A percentile compares a stretch with the other conserved stretches of the same genome.
phyloP scores from a whole-genome alignment of 257 asterid species.

The Nicotiana tabacum region DNA sequence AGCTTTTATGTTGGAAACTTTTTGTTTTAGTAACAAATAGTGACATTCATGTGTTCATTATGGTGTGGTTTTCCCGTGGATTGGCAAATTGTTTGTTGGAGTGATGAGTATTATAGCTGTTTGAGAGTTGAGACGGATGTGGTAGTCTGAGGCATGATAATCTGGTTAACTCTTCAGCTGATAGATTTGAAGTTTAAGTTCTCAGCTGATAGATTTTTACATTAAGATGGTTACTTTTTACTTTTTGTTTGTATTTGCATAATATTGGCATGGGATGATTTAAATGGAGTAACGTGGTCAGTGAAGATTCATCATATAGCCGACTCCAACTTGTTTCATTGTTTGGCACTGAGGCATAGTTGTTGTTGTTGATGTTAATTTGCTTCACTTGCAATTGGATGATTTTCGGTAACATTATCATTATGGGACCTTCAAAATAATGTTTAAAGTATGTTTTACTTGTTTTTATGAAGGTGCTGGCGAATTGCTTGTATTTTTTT shows the following conservation, averaged over 20 bases:
- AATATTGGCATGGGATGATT: too few species aligned
- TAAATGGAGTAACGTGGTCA: too few species aligned
- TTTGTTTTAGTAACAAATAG: background rate
- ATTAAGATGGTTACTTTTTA: background rate
- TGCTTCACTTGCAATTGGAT: background rate
- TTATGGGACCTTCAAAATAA: background rate
- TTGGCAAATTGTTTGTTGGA: background rate
- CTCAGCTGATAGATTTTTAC: background rate
- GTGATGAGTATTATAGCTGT: background rate
- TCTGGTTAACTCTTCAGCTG: background rate
- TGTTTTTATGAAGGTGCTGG: background rate
- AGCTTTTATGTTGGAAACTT: background rate
- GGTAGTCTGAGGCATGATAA: background rate
- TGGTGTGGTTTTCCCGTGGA: background rate
- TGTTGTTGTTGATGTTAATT: background rate
- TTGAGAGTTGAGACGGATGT: background rate
- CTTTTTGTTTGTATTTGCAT: too few species aligned
- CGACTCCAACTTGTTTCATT: too few species aligned
- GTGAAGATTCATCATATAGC: too few species aligned
- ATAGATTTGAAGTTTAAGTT: background rate
- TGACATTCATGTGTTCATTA: background rate
- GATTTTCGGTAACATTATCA: background rate
- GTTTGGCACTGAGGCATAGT: too few species aligned
- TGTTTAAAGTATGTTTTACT: background rate
- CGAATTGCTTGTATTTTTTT: background rate